These are phyloP conservation scores for Pichia ethanolica DNA, from an alignment of 805 yeast species.

Conservation along the genomic window DNA sequence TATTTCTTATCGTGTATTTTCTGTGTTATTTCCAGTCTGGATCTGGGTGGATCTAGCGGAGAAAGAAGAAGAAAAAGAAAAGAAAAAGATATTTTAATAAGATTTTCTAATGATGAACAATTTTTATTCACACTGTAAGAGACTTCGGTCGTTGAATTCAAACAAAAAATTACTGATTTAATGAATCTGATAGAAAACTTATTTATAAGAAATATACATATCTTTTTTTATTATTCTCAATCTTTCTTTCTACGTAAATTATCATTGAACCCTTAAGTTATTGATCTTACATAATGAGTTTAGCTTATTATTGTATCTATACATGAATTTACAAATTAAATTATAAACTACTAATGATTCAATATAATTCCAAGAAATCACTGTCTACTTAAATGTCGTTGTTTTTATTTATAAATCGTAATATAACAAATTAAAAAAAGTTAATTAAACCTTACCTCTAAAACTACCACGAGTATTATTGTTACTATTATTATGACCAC, in stretches of 20 bases:
- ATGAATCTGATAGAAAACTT: conserved; percentile 36
- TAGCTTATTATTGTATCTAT: too few species aligned
- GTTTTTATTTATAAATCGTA: too few species aligned
- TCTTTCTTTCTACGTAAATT: not conserved
- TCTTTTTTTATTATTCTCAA: too few species aligned
- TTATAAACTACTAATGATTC: too few species aligned
- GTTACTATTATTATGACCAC: conserved; percentile 1
- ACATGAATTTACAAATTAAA: too few species aligned
- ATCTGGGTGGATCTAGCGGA: conserved; percentile 11
- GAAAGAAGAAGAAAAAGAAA: conserved; percentile 8
- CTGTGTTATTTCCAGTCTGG: conserved; percentile 1
- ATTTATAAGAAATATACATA: not conserved
- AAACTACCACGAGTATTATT: not conserved
- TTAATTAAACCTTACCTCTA: not conserved
- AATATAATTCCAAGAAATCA: too few species aligned
- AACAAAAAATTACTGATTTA: conserved; percentile 42
- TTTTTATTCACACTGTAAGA: conserved; percentile 53
- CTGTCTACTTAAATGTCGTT: too few species aligned
- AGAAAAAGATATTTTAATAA: conserved; percentile 4
- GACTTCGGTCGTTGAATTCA: conserved; percentile 30
- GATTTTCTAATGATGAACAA: conserved; percentile 19
- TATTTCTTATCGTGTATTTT: not conserved
- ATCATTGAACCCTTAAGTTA: not conserved
- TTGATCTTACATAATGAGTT: too few species aligned
- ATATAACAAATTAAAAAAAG: too few species aligned